phyloP scores from a whole-genome alignment of 2,329 filamentous ascomycete species.

The Botrytis medusae region DNA sequence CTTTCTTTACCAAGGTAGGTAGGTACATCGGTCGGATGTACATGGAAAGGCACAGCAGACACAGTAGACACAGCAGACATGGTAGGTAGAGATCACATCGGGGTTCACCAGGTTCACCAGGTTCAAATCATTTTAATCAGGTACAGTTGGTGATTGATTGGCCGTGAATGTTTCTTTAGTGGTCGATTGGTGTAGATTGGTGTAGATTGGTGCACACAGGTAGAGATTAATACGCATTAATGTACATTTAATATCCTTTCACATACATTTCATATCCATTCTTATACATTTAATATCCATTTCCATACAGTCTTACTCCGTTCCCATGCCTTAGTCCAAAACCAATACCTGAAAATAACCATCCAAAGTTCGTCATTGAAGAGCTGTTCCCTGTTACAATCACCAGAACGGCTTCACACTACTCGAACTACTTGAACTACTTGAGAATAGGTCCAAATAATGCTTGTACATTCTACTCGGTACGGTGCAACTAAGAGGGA shows the following conservation, averaged over 20 bases:
- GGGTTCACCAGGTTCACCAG: not conserved
- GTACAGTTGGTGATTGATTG: not conserved
- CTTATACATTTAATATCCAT: too few species aligned
- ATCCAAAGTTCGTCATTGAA: not conserved
- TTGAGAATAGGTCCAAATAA: not conserved
- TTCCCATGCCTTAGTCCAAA: not conserved
- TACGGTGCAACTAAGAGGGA: not conserved
- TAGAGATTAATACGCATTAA: not conserved
- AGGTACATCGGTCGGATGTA: not conserved
- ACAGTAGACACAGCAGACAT: not conserved
- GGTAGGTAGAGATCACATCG: too few species aligned
- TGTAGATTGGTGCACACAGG: not conserved
- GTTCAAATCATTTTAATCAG: not conserved
- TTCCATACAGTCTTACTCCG: too few species aligned
- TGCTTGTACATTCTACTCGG: not conserved
- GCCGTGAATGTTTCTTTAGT: not conserved
- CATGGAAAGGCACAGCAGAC: not conserved
- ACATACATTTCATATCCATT: not conserved
- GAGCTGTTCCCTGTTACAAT: not conserved
- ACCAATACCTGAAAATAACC: not conserved
- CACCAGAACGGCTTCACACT: too few species aligned
- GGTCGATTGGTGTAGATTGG: not conserved
- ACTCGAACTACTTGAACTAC: not conserved
- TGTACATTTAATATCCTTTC: not conserved
- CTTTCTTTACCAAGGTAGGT: not conserved